These are phyloP conservation scores for Tricholoma sp. DNA, from an alignment of 768 basidiomycete species.

Conservation along the genomic window DNA sequence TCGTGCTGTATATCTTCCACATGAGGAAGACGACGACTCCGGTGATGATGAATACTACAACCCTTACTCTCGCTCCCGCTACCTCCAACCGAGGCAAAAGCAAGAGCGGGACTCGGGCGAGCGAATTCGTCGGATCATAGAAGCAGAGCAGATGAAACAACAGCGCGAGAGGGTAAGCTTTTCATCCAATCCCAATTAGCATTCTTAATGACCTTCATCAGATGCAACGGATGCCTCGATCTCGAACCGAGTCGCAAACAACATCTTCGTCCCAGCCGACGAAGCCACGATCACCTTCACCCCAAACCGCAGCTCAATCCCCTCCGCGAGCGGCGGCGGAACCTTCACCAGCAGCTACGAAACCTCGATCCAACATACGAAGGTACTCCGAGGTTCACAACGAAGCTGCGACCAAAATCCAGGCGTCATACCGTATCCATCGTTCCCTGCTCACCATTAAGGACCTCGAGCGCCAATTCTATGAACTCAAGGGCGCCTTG, in stretches of 20 bases:
- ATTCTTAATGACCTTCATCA: neutral
- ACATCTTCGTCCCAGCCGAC: neutral
- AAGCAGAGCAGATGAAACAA: conserved; percentile 10
- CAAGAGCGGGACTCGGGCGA: conserved; percentile 27
- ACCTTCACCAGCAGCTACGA: conserved; percentile 6
- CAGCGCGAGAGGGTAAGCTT: conserved; percentile 9
- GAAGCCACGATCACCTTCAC: neutral
- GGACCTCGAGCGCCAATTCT: conserved; percentile 38
- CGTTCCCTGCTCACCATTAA: conserved; percentile 36
- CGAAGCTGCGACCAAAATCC: conserved; percentile 43
- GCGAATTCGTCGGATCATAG: conserved; percentile 10
- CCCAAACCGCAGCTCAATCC: neutral
- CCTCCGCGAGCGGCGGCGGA: neutral
- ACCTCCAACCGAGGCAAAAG: conserved; percentile 26
- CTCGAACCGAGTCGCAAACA: neutral
- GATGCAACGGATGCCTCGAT: conserved; percentile 10
- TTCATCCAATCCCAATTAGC: neutral
- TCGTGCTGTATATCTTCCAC: conserved; percentile 35
- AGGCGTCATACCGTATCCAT: conserved; percentile 40
- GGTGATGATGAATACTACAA: conserved; percentile 28
- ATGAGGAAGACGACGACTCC: conserved; percentile 31
- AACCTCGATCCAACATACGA: conserved; percentile 9
- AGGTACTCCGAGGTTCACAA: conserved; percentile 27
- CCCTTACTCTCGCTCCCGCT: conserved; percentile 21
- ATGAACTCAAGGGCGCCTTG: conserved; percentile 37